Conservation (phyloP, 805 yeast species). For the Cyberlindnera subsufficiens region DNA sequence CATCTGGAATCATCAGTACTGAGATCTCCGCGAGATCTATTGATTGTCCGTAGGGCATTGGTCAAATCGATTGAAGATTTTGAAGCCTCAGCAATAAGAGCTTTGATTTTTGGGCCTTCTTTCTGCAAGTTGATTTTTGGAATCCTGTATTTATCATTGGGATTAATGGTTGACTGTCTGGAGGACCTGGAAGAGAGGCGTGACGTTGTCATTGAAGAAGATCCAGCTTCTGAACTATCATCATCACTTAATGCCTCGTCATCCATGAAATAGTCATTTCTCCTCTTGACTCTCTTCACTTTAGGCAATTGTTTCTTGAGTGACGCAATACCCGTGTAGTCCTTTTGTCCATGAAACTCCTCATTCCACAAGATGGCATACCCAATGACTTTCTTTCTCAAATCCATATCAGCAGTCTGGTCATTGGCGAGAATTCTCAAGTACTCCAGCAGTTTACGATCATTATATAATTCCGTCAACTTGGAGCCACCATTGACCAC, state of each 20-base stretch:
- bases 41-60: constrained; percentile 45
- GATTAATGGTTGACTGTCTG: constrained; percentile 9
- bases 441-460: constrained; percentile 60
- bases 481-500: constrained; percentile 48
- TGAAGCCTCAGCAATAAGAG: constrained; percentile 68
- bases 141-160: constrained; percentile 48
- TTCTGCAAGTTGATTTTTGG: constrained; percentile 64
- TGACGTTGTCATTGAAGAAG: not conserved
- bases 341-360: constrained; percentile 45
- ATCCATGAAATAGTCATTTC: constrained; percentile 36
- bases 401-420: constrained; percentile 38
- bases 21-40: constrained; percentile 38
- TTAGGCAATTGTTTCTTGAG: constrained; percentile 42
- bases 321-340: constrained; percentile 41
- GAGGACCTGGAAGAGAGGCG: constrained; percentile 11
- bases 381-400: constrained; percentile 40
- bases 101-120: constrained; percentile 68
- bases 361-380: constrained; percentile 64
- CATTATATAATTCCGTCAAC: constrained; percentile 46
- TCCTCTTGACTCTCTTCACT: constrained; percentile 16
- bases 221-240: constrained; percentile 13
- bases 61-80: constrained; percentile 65
- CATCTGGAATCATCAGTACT: constrained; percentile 62
- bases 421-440: constrained; percentile 43
- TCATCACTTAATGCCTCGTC: constrained; percentile 39